phyloP scores from a whole-genome alignment of 1,284 basidiomycete species.

The Trichosporon inkin region DNA sequence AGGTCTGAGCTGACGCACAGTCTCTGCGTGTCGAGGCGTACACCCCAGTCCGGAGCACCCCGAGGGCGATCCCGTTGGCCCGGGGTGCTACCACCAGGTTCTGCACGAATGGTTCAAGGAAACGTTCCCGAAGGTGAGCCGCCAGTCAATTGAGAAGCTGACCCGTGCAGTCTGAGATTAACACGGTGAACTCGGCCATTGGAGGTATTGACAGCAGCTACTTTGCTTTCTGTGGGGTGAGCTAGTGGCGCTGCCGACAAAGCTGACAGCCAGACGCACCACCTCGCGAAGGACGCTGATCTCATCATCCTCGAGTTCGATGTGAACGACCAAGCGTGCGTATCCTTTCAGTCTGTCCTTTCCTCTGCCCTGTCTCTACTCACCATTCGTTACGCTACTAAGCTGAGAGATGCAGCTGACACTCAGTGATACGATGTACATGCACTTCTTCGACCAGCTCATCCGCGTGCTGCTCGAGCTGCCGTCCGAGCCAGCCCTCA shows the following conservation, averaged over 20 bases:
- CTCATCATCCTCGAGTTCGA: constrained; percentile 50
- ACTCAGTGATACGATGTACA: constrained; percentile 36
- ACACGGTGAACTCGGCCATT: constrained; percentile 45
- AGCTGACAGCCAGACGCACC: constrained; percentile 37
- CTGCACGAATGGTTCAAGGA: constrained; percentile 40
- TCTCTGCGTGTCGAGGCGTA: constrained; percentile 48
- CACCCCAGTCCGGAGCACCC: constrained; percentile 42
- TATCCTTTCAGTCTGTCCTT: not conserved
- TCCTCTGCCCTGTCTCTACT: not conserved
- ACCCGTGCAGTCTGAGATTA: constrained; percentile 11
- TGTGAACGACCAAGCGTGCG: constrained; percentile 50
- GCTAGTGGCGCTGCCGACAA: not conserved
- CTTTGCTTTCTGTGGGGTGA: constrained; percentile 49
- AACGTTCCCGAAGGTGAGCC: constrained; percentile 38
- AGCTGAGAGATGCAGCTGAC: not conserved
- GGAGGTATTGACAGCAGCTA: constrained; percentile 50
- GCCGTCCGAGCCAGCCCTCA: constrained; percentile 42
- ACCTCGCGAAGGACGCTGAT: constrained; percentile 45
- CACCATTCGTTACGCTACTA: not conserved
- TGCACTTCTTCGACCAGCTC: constrained; percentile 49
- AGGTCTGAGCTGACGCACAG: constrained; percentile 28
- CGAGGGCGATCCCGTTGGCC: constrained; percentile 45
- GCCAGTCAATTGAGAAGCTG: not conserved
- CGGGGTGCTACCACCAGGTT: constrained; percentile 45
- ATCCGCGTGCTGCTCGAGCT: constrained; percentile 48